Evolutionary conservation across 2,329 filamentous ascomycete genomes (phyloP), one percentile per base, ranked within the genome.

Genomic region (Colletotrichum godetiae): DNA sequence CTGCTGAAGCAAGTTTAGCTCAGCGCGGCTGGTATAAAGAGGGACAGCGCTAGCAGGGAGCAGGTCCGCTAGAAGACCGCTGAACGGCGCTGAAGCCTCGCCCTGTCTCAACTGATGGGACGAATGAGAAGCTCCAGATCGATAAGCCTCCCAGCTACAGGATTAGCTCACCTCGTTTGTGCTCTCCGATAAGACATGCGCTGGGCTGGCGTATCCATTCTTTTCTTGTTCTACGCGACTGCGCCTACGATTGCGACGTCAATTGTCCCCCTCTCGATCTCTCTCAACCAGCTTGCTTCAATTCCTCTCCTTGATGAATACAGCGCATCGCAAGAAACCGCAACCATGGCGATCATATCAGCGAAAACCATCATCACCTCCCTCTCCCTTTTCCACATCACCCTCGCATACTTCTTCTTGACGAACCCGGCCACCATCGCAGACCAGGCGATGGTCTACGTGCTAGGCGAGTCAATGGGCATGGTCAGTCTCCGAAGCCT

Each of bases 321-420:
- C 49, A 15, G 31, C 29, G 56, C 29, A 24, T 56, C 56, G 12
- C 24, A 11, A 19, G 5, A 22, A 42, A 42, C 31, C 49, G 62
- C 27, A 33, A 86, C 66, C 74, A 98, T 98, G 95, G 93, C 91
- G 37, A 87, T 97, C 81, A 89, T 98, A 79, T 95, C 94, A 2
- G 92, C 92, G 74, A 93, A 90, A 80, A 94, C 92, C 10, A 92
- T 98, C 82, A 92, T 98, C 78, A 93, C 94, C 77, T 92, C 91
- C 65, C 86, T 98, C 77, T 93, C 93, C 77, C 89, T 97, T 80
- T 95, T 97, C 86, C 94, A 98, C 84, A 83, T 98, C 76, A 94
- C 94, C 6, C 86, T 97, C 61, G 95, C 92, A 78, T 95, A 92
- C 83, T 94, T 97, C 86, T 93, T 98, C 84, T 88, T 97, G 78